These are phyloP conservation scores for Vitellaria paradoxa DNA, from an alignment of 179 eudicot genomes.

Conservation along the genomic window DNA sequence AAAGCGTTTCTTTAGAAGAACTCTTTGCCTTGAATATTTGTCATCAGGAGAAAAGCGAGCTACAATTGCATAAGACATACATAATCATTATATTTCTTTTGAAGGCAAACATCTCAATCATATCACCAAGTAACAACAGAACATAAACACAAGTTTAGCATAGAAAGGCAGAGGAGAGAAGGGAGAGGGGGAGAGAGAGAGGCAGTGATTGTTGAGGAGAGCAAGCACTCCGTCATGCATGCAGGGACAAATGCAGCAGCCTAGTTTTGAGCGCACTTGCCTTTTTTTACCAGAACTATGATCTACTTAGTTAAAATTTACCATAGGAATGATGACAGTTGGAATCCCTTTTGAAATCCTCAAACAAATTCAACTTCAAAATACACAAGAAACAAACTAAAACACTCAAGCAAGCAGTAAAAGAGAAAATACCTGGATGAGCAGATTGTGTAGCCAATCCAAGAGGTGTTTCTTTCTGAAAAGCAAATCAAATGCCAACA, in stretches of 20 bases:
- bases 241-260: background rate
- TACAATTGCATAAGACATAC: too few relatives aligned
- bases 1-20: conserved; percentile 87
- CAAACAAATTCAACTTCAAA: background rate
- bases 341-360: background rate
- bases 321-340: too few relatives aligned
- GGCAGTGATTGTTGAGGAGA: too few relatives aligned
- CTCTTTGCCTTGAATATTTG: conserved; percentile 89
- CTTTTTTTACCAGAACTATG: too few relatives aligned
- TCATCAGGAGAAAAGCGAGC: conserved; percentile 99
- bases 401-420: background rate
- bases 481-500: conserved; percentile 7
- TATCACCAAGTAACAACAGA: background rate
- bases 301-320: too few relatives aligned
- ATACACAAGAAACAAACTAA: background rate
- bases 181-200: background rate
- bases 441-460: conserved; percentile 89
- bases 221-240: background rate
- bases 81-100: background rate
- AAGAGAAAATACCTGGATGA: conserved; percentile 70
- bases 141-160: background rate
- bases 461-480: conserved; percentile 82
- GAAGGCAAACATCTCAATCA: background rate
- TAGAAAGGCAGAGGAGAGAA: background rate
- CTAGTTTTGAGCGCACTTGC: too few relatives aligned